Percentiles rank a stretch among this genome's conserved stretches.
Conservation (phyloP, 2,329 filamentous ascomycete species). For the Trichophyton simii region DNA sequence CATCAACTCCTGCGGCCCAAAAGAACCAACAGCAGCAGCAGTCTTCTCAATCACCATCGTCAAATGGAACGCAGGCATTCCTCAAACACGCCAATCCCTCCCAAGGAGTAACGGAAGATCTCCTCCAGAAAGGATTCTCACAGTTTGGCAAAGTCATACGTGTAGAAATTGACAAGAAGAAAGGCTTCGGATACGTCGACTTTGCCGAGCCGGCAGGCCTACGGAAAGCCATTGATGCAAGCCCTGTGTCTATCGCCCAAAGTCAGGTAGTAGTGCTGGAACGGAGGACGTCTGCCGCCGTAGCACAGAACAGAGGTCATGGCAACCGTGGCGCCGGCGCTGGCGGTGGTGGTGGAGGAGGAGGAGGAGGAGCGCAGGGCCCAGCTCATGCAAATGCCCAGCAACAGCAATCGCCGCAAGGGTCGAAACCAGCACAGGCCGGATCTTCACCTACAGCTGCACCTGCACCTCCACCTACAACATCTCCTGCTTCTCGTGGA, state of each 20-base stretch:
- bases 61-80: conserved; percentile 44
- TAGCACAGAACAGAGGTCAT: conserved; percentile 8
- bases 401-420: neutral
- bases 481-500: neutral
- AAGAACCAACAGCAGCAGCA: conserved; percentile 8
- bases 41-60: conserved; percentile 9
- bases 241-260: conserved; percentile 69
- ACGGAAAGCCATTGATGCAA: conserved; percentile 66
- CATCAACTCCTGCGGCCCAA: neutral
- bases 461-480: neutral
- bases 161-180: conserved; percentile 88
- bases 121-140: conserved; percentile 62
- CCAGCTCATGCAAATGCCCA: neutral
- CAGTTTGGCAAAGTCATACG: conserved; percentile 61
- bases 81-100: conserved; percentile 76
- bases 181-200: conserved; percentile 87
- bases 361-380: neutral
- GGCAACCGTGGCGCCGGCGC: neutral
- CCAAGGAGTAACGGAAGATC: conserved; percentile 75
- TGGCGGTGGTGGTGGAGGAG: neutral
- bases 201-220: conserved; percentile 63
- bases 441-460: neutral
- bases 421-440: neutral
- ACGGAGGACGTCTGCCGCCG: conserved; percentile 22
- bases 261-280: conserved; percentile 80